Conservation (phyloP, 768 basidiomycete genomes). For the Naematelia aurantialba region DNA sequence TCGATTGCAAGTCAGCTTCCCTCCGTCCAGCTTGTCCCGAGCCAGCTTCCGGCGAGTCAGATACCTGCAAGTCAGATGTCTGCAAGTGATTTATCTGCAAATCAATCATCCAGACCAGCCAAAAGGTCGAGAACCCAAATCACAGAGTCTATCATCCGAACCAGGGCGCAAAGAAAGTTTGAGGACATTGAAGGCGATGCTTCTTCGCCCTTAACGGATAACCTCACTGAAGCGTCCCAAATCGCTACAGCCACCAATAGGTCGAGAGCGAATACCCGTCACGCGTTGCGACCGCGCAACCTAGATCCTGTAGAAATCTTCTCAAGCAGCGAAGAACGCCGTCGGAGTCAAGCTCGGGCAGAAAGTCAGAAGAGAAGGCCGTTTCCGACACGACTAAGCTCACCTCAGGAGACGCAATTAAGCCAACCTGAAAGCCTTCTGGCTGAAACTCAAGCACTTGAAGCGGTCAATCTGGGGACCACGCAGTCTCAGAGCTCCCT, state of each 20-base stretch:
- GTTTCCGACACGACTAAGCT: too few species aligned
- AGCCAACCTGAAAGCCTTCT: background rate
- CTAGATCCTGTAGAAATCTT: constrained; percentile 37
- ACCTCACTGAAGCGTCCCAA: background rate
- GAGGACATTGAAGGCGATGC: too few species aligned
- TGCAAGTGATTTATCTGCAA: too few species aligned
- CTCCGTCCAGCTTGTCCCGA: too few species aligned
- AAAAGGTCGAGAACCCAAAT: background rate
- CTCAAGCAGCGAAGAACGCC: background rate
- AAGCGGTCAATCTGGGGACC: background rate
- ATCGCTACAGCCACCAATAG: background rate
- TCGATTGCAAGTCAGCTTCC: too few species aligned
- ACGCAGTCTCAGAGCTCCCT: background rate
- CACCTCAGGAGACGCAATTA: too few species aligned
- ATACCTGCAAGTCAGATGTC: too few species aligned
- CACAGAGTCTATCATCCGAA: background rate
- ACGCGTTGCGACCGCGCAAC: constrained; percentile 47
- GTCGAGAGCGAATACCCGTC: constrained; percentile 24
- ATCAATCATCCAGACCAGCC: too few species aligned
- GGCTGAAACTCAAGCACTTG: background rate
- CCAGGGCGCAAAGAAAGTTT: background rate
- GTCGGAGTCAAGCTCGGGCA: background rate
- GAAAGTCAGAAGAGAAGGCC: too few species aligned
- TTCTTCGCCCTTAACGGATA: too few species aligned
- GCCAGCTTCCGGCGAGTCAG: too few species aligned